Conservation (phyloP, 805 yeast genomes). For the Ogataea chonburiensis region DNA sequence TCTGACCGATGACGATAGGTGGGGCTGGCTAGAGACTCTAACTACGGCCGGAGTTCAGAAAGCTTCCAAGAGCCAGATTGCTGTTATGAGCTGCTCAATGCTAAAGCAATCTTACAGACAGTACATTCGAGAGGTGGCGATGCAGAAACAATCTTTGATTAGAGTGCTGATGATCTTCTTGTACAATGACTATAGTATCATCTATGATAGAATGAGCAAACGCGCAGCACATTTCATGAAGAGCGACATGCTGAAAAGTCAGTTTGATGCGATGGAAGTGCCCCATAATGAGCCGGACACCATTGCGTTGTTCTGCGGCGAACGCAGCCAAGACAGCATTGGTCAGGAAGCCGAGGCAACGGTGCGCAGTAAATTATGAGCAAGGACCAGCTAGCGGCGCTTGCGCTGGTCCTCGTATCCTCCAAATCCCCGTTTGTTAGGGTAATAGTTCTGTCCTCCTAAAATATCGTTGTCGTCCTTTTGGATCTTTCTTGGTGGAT, state of each 20-base stretch:
- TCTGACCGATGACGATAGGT: constrained; percentile 83
- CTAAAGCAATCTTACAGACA: constrained; percentile 75
- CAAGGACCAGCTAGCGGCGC: constrained; percentile 12
- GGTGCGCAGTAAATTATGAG: constrained; percentile 1
- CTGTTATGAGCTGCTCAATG: constrained; percentile 82
- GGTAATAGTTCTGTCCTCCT: constrained; percentile 29
- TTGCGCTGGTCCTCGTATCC: constrained; percentile 19
- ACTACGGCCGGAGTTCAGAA: constrained; percentile 41
- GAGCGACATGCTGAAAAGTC: constrained; percentile 76
- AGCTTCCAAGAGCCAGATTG: constrained; percentile 24
- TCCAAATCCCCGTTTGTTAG: constrained; percentile 16
- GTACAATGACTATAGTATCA: constrained; percentile 59
- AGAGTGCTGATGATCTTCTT: constrained; percentile 64
- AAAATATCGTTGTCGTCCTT: constrained; percentile 81
- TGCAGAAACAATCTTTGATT: constrained; percentile 23
- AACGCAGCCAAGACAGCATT: constrained; percentile 16
- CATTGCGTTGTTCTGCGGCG: constrained; percentile 22
- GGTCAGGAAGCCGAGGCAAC: constrained; percentile 12
- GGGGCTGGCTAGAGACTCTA: constrained; percentile 78
- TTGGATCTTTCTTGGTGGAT: constrained; percentile 84
- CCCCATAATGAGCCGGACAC: constrained; percentile 41
- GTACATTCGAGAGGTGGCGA: constrained; percentile 43
- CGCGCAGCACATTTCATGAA: constrained; percentile 87
- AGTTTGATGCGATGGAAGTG: constrained; percentile 69
- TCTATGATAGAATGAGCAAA: constrained; percentile 56